phyloP scores from a whole-genome alignment of 371 early-diverging fungal genomes.

The Batkoa obscura region DNA sequence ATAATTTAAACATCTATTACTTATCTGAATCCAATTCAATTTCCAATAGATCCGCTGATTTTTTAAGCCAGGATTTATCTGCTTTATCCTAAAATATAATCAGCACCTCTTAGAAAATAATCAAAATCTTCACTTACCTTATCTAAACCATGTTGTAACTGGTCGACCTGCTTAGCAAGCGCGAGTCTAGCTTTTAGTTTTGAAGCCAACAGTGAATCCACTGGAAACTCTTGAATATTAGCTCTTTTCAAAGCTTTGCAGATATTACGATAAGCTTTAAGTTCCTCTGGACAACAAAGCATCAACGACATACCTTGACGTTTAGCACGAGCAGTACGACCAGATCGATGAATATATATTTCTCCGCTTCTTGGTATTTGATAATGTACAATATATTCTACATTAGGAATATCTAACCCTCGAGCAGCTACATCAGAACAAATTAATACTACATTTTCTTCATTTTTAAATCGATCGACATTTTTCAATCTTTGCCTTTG shows the following conservation, averaged over 20 bases:
- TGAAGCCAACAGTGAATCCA: conserved; percentile 32
- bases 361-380: conserved; percentile 71
- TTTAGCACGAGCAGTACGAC: conserved; percentile 76
- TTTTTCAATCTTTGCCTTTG: conserved; percentile 84
- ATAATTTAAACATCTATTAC: too few species aligned
- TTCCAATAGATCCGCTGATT: too few species aligned
- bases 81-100: too few species aligned
- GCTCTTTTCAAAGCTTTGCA: conserved; percentile 46
- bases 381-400: conserved; percentile 75
- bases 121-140: conserved; percentile 21
- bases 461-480: conserved; percentile 63
- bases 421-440: conserved; percentile 84
- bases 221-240: conserved; percentile 46
- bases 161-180: conserved; percentile 61
- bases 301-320: conserved; percentile 65
- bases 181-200: conserved; percentile 47
- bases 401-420: conserved; percentile 70
- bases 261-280: conserved; percentile 51
- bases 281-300: conserved; percentile 69
- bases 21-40: too few species aligned
- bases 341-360: conserved; percentile 70
- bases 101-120: not conserved
- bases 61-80: too few species aligned
- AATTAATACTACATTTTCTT: conserved; percentile 46
- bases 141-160: conserved; percentile 46